Evolutionary conservation across 2,329 filamentous ascomycete genomes (phyloP).

Genomic region (Fusarium palustre): DNA sequence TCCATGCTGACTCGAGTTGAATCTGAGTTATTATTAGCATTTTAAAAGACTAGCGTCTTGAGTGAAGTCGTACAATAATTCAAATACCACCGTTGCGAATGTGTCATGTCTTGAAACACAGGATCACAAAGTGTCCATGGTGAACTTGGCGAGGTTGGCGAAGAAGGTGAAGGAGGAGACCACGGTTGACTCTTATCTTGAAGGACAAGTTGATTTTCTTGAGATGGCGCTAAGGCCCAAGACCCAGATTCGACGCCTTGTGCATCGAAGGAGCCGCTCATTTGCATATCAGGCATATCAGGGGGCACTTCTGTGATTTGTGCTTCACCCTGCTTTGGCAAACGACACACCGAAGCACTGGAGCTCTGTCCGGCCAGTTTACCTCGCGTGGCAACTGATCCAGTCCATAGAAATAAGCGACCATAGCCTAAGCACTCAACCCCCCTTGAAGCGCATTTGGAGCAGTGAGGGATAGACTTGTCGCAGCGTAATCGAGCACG

Average conservation of each 20-base stretch:
- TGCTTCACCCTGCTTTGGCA: constrained; percentile 30
- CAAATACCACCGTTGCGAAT: constrained; percentile 56
- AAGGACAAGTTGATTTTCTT: constrained; percentile 35
- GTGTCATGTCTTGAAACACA: constrained; percentile 64
- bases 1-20: constrained; percentile 62
- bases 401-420: constrained; percentile 65
- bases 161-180: constrained; percentile 37
- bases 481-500: constrained; percentile 65
- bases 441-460: constrained; percentile 61
- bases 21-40: constrained; percentile 51
- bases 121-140: constrained; percentile 57
- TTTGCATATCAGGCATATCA: constrained; percentile 20
- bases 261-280: constrained; percentile 20
- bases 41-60: not conserved
- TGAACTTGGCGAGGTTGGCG: constrained; percentile 28
- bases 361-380: constrained; percentile 56
- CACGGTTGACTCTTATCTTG: constrained; percentile 18
- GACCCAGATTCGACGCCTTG: constrained; percentile 11
- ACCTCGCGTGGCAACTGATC: constrained; percentile 58
- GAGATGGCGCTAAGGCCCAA: constrained; percentile 10
- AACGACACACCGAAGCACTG: constrained; percentile 41
- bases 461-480: constrained; percentile 61
- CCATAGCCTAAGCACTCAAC: constrained; percentile 65
- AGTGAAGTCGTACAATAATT: constrained; percentile 51
- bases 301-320: constrained; percentile 8